Evolutionary conservation across 495 filamentous ascomycete genomes (phyloP).

Genomic region (Penicillium soppii): DNA sequence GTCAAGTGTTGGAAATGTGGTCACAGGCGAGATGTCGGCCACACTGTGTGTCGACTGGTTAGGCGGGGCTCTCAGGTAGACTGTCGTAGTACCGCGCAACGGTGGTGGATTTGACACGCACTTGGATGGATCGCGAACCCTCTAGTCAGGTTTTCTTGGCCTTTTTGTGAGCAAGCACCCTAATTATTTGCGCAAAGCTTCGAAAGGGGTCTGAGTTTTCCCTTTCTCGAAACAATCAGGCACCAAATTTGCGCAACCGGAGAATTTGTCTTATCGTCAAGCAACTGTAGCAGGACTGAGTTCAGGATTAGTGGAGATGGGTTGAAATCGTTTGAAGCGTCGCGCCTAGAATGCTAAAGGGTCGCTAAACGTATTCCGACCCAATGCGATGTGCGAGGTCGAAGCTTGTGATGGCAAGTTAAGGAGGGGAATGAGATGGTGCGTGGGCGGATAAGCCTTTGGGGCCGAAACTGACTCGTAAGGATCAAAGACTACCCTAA

Average conservation of each 20-base stretch:
- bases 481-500: neutral
- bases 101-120: neutral
- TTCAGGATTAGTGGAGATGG: neutral
- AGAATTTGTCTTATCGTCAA: neutral
- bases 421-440: conserved; percentile 1
- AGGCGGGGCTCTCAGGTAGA: neutral
- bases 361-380: neutral
- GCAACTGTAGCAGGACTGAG: neutral
- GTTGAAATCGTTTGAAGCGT: neutral
- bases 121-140: neutral
- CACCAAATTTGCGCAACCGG: neutral
- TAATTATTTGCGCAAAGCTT: neutral
- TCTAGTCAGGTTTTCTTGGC: neutral
- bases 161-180: neutral
- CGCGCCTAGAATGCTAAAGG: neutral
- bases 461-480: neutral
- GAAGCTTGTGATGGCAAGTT: conserved; percentile 1
- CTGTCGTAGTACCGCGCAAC: neutral
- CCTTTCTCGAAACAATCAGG: too few relatives aligned
- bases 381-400: conserved; percentile 3
- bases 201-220: neutral
- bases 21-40: neutral
- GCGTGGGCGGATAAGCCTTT: neutral
- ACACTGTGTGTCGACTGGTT: neutral
- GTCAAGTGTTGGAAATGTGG: neutral